These are phyloP conservation scores for Talaromyces sp. DNA, from an alignment of 2,329 filamentous ascomycete genomes.

Conservation along the genomic window DNA sequence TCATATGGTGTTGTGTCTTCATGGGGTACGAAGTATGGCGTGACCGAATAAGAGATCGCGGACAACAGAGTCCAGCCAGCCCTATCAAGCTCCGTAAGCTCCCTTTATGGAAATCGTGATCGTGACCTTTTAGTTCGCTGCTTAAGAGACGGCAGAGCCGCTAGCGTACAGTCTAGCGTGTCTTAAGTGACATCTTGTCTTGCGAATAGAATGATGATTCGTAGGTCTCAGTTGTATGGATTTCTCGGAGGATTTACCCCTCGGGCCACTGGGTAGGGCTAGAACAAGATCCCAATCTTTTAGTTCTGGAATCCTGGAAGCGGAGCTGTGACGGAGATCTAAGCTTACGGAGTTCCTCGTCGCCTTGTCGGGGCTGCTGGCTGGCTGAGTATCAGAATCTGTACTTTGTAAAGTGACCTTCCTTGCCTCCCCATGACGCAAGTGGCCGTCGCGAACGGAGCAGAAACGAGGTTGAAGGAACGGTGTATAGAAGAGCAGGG, in stretches of 20 bases:
- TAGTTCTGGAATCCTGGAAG: neutral
- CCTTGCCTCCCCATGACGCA: conserved; percentile 17
- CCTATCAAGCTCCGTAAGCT: neutral
- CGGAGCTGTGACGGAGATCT: conserved; percentile 12
- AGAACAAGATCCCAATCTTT: neutral
- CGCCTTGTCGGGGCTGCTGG: neutral
- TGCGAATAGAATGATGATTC: neutral
- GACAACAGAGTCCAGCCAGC: neutral
- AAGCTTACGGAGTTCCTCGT: conserved; percentile 10
- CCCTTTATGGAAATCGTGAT: neutral
- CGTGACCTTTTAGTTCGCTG: neutral
- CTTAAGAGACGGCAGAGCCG: conserved; percentile 10
- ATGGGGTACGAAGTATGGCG: neutral
- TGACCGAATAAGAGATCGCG: neutral
- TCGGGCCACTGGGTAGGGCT: neutral
- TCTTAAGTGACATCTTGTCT: neutral
- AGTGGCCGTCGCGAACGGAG: conserved; percentile 11
- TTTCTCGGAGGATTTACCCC: neutral
- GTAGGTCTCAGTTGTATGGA: neutral
- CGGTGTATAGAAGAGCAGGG: neutral
- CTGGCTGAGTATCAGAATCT: neutral
- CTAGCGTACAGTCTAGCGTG: conserved; percentile 2
- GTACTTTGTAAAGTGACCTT: neutral
- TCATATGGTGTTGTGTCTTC: neutral
- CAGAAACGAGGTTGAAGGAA: neutral